phyloP scores from a whole-genome alignment of 2,329 filamentous ascomycete genomes.

The Dendryphion nanum region DNA sequence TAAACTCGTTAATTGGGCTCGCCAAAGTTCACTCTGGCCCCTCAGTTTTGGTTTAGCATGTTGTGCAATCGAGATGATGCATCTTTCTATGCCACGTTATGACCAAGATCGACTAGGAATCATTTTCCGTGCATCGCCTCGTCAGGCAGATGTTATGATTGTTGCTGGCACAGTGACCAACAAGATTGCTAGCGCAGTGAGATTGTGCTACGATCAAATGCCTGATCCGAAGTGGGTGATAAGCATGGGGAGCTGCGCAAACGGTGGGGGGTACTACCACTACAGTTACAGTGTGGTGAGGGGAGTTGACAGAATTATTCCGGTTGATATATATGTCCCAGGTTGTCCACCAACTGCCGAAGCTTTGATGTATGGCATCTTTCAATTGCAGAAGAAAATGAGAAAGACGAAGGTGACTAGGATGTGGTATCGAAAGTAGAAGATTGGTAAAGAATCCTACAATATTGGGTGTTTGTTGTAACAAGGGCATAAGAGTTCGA shows the following conservation, averaged over 20 bases:
- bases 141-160: conserved; percentile 90
- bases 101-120: conserved; percentile 88
- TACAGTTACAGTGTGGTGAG: conserved; percentile 79
- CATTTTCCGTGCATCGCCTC: conserved; percentile 86
- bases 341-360: conserved; percentile 57
- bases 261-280: conserved; percentile 86
- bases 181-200: conserved; percentile 90
- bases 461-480: too few species aligned
- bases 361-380: conserved; percentile 61
- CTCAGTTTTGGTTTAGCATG: conserved; percentile 89
- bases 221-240: too few species aligned
- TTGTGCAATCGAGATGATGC: conserved; percentile 94
- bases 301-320: conserved; percentile 77
- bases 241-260: too few species aligned
- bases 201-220: too few species aligned
- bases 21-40: conserved; percentile 86
- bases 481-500: too few species aligned
- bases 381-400: conserved; percentile 79
- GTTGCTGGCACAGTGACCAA: too few species aligned
- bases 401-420: conserved; percentile 56
- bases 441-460: too few species aligned
- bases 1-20: conserved; percentile 80
- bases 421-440: conserved; percentile 60
- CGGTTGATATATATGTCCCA: conserved; percentile 82
- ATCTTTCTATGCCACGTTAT: conserved; percentile 85